These are phyloP conservation scores for Sinapis alba DNA, from an alignment of 441 rosid genomes.

Conservation along the genomic window DNA sequence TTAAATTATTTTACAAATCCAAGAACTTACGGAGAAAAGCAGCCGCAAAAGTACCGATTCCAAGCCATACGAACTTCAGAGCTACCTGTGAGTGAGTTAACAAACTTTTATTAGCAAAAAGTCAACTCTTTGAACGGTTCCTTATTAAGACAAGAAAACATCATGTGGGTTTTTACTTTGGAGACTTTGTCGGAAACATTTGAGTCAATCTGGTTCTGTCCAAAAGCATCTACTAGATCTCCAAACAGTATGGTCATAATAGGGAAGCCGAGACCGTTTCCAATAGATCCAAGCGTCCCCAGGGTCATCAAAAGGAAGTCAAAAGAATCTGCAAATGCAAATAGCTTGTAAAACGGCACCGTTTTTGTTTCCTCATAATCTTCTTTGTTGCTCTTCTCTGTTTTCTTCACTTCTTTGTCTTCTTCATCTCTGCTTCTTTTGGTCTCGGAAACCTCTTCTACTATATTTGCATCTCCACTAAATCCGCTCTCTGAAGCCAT, in stretches of 20 bases:
- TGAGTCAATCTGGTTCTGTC: slow-evolving; percentile 30
- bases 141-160: background rate
- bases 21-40: slow-evolving; percentile 66
- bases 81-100: slow-evolving; percentile 46
- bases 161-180: slow-evolving; percentile 34
- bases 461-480: slow-evolving; percentile 19
- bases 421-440: slow-evolving; percentile 23
- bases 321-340: slow-evolving; percentile 46
- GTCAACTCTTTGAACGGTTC: background rate
- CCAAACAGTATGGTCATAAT: slow-evolving; percentile 52
- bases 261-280: slow-evolving; percentile 52
- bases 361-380: slow-evolving; percentile 30
- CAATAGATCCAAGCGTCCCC: slow-evolving; percentile 47
- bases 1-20: background rate
- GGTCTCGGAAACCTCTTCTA: slow-evolving; percentile 41
- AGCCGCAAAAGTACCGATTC: slow-evolving; percentile 54
- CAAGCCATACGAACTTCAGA: slow-evolving; percentile 63
- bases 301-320: slow-evolving; percentile 46
- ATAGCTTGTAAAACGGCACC: slow-evolving; percentile 49
- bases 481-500: slow-evolving; percentile 47
- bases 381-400: slow-evolving; percentile 24
- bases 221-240: slow-evolving; percentile 42
- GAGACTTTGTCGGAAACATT: slow-evolving; percentile 33
- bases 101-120: background rate
- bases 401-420: slow-evolving; percentile 18